phyloP scores from a whole-genome alignment of 73 alveolate genomes.

The Diophrys appendiculata region DNA sequence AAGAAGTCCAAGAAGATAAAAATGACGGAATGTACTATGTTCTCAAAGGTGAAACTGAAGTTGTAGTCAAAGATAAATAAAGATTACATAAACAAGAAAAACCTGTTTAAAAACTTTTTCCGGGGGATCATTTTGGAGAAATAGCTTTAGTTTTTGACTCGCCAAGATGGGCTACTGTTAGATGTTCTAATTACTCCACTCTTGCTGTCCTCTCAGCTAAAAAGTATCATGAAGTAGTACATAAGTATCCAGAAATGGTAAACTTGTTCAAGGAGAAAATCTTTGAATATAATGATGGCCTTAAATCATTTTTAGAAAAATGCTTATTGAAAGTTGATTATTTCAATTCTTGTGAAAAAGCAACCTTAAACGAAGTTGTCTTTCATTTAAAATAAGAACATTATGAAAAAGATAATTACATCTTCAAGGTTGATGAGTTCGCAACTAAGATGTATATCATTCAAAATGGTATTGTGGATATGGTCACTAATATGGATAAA shows the following conservation, averaged over 20 bases:
- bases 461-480: constrained; percentile 37
- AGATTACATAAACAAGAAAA: constrained; percentile 13
- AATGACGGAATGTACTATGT: constrained; percentile 31
- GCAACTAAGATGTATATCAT: constrained; percentile 37
- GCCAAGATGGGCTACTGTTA: constrained; percentile 56
- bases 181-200: constrained; percentile 45
- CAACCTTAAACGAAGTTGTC: constrained; percentile 36
- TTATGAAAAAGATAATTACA: constrained; percentile 32
- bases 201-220: constrained; percentile 16
- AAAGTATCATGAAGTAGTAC: constrained; percentile 18
- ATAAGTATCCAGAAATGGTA: constrained; percentile 23
- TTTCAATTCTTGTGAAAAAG: constrained; percentile 28
- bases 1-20: not conserved
- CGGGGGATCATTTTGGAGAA: constrained; percentile 65
- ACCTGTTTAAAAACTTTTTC: constrained; percentile 12
- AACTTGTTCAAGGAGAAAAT: not conserved
- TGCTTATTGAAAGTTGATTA: constrained; percentile 19
- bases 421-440: constrained; percentile 27
- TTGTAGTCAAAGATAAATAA: constrained; percentile 38
- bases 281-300: constrained; percentile 28
- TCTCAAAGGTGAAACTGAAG: constrained; percentile 59
- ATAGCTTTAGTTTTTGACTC: constrained; percentile 48
- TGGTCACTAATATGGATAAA: constrained; percentile 7
- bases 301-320: constrained; percentile 26
- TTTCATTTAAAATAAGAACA: constrained; percentile 15